A percentile compares a stretch with the other conserved stretches of the same genome.
These are phyloP conservation scores for Aegilops sharonensis DNA, from an alignment of 176 grass and related monocot genomes.

Conservation along the genomic window DNA sequence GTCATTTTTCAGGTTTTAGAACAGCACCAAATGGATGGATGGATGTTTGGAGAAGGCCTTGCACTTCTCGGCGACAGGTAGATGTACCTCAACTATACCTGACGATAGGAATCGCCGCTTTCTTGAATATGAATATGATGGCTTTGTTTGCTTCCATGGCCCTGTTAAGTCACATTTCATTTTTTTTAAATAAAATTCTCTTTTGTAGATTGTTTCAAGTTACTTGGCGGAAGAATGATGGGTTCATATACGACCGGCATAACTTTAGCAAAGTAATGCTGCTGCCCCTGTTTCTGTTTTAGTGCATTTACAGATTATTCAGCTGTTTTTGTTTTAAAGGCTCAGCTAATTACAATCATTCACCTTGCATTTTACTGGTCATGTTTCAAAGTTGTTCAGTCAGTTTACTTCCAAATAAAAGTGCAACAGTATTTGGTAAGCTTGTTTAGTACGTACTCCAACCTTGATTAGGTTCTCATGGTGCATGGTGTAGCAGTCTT, in stretches of 20 bases:
- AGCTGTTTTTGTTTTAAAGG: neutral
- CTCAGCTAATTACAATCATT: neutral
- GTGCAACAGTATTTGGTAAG: neutral
- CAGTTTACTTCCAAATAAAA: conserved; percentile 3
- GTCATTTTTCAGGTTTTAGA: conserved; percentile 47
- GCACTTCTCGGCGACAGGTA: conserved; percentile 79
- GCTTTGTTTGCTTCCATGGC: neutral
- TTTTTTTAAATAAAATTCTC: neutral
- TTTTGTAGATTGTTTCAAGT: conserved; percentile 85
- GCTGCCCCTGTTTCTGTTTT: conserved; percentile 4
- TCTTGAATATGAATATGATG: neutral
- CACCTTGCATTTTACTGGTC: neutral
- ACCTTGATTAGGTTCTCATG: neutral
- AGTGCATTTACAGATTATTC: neutral
- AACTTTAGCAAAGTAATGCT: conserved; percentile 79
- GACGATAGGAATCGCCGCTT: neutral
- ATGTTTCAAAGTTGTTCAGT: neutral
- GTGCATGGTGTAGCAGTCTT: neutral
- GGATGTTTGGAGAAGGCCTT: conserved; percentile 81
- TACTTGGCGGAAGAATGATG: conserved; percentile 72
- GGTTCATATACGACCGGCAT: conserved; percentile 71
- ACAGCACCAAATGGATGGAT: conserved; percentile 62
- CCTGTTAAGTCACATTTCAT: neutral
- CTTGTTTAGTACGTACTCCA: neutral
- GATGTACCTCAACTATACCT: conserved; percentile 10